Conservation (phyloP, 768 basidiomycete species). For the Sarcodon sp. region DNA sequence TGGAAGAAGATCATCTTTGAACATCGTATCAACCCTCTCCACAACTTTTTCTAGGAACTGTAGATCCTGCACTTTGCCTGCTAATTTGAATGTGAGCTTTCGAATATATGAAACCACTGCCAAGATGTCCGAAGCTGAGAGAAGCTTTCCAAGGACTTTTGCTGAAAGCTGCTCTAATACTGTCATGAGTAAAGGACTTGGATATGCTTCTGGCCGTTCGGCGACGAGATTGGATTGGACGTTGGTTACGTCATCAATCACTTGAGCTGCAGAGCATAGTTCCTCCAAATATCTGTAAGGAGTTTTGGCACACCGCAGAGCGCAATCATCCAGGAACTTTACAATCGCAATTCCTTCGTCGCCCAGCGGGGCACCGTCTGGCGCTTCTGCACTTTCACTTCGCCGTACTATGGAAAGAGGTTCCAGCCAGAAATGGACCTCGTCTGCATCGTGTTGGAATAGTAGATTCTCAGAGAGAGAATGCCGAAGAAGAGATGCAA, state of each 20-base stretch:
- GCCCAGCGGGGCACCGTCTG: constrained; percentile 37
- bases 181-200: constrained; percentile 73
- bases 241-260: background rate
- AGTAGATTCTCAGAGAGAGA: constrained; percentile 63
- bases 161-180: constrained; percentile 67
- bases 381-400: constrained; percentile 18
- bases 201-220: constrained; percentile 20
- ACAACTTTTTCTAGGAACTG: constrained; percentile 20
- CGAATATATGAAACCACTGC: constrained; percentile 53
- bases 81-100: constrained; percentile 45
- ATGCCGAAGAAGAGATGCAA: constrained; percentile 41
- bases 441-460: constrained; percentile 66
- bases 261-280: constrained; percentile 20
- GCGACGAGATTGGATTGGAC: constrained; percentile 1
- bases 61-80: constrained; percentile 37
- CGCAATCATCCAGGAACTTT: constrained; percentile 75
- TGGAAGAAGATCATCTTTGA: constrained; percentile 19
- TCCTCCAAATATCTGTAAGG: constrained; percentile 84
- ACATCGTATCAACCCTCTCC: constrained; percentile 22
- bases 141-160: constrained; percentile 41
- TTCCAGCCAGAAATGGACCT: constrained; percentile 64
- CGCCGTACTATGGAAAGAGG: constrained; percentile 32
- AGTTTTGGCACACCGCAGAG: constrained; percentile 68
- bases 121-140: constrained; percentile 48
- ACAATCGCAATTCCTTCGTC: constrained; percentile 48